Conservation (phyloP, 495 filamentous ascomycete species). For the Immersiella caudata region DNA sequence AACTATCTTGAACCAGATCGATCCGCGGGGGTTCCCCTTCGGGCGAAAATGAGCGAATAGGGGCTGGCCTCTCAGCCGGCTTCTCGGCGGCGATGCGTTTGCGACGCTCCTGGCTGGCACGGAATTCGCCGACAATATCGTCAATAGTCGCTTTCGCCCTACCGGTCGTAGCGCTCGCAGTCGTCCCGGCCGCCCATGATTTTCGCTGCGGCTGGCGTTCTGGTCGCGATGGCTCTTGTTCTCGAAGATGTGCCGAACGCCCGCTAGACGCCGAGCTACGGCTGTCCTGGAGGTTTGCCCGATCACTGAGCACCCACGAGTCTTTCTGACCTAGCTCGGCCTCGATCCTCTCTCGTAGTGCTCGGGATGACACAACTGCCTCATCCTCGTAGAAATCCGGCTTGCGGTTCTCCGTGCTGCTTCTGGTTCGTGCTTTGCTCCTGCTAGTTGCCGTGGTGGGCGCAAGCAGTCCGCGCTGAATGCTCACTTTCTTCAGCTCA, state of each 20-base stretch:
- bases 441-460: conserved; percentile 7
- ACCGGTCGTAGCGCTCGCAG: neutral
- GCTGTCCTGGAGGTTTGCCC: conserved; percentile 35
- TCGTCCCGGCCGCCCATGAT: conserved; percentile 10
- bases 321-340: conserved; percentile 29
- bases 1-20: conserved; percentile 47
- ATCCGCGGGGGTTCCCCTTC: conserved; percentile 33
- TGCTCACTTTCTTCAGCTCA: conserved; percentile 24
- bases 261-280: conserved; percentile 31
- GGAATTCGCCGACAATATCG: conserved; percentile 13
- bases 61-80: neutral
- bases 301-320: conserved; percentile 28
- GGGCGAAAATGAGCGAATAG: conserved; percentile 13
- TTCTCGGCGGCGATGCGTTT: neutral
- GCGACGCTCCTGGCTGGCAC: conserved; percentile 1
- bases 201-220: conserved; percentile 2
- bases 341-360: conserved; percentile 36
- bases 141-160: conserved; percentile 12
- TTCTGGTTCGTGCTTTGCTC: conserved; percentile 12
- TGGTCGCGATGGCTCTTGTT: conserved; percentile 1
- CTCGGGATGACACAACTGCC: conserved; percentile 32
- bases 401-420: conserved; percentile 20
- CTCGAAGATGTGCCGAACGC: conserved; percentile 12
- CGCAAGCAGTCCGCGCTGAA: conserved; percentile 19
- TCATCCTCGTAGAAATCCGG: conserved; percentile 25